A percentile compares a stretch with the other conserved stretches of the same genome.
Evolutionary conservation across 805 yeast species (phyloP).

Genomic region (Kuraishia molischiana): DNA sequence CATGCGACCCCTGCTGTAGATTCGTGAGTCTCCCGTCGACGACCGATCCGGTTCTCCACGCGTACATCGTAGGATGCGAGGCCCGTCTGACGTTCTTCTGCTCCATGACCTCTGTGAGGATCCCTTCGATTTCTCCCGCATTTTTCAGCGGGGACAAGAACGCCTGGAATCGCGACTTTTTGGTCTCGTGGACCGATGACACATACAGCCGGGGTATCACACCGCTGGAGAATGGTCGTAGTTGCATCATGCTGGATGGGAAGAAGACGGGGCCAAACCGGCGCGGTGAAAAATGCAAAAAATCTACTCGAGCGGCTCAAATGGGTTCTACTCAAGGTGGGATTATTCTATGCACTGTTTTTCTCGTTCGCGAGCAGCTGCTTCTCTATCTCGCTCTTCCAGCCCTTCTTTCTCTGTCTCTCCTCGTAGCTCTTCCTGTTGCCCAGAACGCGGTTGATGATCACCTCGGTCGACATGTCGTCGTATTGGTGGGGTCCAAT

Average conservation of each 20-base stretch:
- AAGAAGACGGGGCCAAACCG: too few relatives aligned
- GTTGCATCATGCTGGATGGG: too few relatives aligned
- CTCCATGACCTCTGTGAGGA: neutral
- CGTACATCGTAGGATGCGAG: slow-evolving; percentile 64
- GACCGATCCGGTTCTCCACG: slow-evolving; percentile 39
- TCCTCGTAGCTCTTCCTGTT: slow-evolving; percentile 69
- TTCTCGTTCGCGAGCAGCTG: slow-evolving; percentile 16
- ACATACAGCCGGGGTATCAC: too few relatives aligned
- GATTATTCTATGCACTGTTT: too few relatives aligned
- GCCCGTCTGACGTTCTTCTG: slow-evolving; percentile 33
- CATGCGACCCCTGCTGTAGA: slow-evolving; percentile 46
- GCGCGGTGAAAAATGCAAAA: too few relatives aligned
- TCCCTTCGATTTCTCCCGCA: neutral
- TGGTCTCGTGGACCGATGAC: neutral
- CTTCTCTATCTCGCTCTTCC: slow-evolving; percentile 52
- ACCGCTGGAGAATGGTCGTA: too few relatives aligned
- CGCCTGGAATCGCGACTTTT: slow-evolving; percentile 2
- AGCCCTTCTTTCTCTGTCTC: slow-evolving; percentile 81
- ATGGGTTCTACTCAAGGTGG: too few relatives aligned
- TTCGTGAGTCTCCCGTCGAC: slow-evolving; percentile 6
- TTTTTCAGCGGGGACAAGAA: neutral
- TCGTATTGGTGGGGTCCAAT: slow-evolving; percentile 49
- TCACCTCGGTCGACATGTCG: slow-evolving; percentile 57
- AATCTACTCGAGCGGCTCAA: too few relatives aligned
- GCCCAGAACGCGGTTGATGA: slow-evolving; percentile 63